Evolutionary conservation across 139 green algal species (phyloP).

Genomic region (Volvox reticuliferus): DNA sequence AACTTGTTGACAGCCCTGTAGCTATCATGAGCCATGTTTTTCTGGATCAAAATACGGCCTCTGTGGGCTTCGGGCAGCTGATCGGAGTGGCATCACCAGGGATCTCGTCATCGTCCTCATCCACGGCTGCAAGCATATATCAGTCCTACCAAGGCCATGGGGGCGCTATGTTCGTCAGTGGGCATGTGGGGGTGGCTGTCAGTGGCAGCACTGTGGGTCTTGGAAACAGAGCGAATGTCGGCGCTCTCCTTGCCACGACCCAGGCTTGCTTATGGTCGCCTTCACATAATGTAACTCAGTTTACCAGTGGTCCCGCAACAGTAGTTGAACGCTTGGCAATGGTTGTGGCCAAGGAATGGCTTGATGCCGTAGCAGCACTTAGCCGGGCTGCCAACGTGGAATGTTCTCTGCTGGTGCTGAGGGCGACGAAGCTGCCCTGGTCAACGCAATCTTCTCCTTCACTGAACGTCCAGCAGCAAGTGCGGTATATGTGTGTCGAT

Average conservation of each 20-base stretch:
- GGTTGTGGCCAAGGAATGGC: background rate
- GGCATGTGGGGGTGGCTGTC: background rate
- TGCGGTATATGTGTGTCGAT: background rate
- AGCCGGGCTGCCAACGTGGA: background rate
- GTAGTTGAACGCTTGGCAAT: background rate
- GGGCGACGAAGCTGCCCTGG: background rate
- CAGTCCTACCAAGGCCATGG: background rate
- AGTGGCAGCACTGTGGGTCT: background rate
- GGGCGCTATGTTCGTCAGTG: background rate
- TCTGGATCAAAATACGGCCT: background rate
- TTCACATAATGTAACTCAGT: background rate
- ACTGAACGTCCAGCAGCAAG: background rate
- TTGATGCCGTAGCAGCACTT: background rate
- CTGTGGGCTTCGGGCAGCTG: background rate
- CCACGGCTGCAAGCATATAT: no score
- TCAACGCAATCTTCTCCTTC: background rate
- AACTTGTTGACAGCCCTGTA: background rate
- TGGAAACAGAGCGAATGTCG: background rate
- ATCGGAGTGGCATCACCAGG: background rate
- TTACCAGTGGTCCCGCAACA: background rate
- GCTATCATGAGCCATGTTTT: background rate
- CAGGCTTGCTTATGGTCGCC: background rate
- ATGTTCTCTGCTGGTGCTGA: background rate
- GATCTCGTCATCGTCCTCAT: background rate
- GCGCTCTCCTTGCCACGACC: background rate